Percentiles rank a stretch among this genome's conserved stretches.
These are phyloP conservation scores for Vanderwaltozyma verrucispora DNA, from an alignment of 805 yeast species.

Conservation along the genomic window DNA sequence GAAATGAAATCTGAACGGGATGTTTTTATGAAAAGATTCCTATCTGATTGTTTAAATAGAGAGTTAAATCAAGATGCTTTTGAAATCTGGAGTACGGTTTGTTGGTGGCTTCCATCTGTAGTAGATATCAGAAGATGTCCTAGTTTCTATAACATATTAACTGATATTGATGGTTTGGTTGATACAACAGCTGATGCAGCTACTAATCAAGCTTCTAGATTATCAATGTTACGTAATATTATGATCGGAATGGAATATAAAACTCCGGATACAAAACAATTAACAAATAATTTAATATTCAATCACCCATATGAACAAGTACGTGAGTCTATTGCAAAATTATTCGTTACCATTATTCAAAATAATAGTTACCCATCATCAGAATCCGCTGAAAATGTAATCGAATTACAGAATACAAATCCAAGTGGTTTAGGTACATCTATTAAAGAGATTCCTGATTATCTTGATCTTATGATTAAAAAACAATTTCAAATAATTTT, in stretches of 20 bases:
- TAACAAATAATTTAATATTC: constrained; percentile 34
- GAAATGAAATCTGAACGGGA: constrained; percentile 34
- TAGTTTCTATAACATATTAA: constrained; percentile 35
- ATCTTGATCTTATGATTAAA: constrained; percentile 31
- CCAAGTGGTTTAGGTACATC: constrained; percentile 28
- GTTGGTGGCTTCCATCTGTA: constrained; percentile 64
- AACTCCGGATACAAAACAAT: constrained; percentile 38
- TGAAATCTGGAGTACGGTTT: constrained; percentile 63
- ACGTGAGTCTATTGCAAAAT: constrained; percentile 53
- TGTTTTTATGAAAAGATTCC: constrained; percentile 34
- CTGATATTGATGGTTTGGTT: constrained; percentile 33
- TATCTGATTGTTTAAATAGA: constrained; percentile 37
- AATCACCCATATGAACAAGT: constrained; percentile 67
- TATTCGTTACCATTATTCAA: constrained; percentile 30
- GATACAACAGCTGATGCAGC: constrained; percentile 49
- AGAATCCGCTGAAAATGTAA: not conserved
- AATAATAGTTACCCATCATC: constrained; percentile 19
- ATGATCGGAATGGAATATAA: constrained; percentile 45
- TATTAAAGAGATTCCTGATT: constrained; percentile 23
- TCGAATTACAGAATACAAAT: constrained; percentile 3
- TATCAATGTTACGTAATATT: constrained; percentile 40
- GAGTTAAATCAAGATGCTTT: constrained; percentile 66
- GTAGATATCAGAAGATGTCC: constrained; percentile 61
- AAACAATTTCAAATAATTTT: constrained; percentile 37
- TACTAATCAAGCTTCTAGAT: constrained; percentile 49